phyloP scores from a whole-genome alignment of 139 green algal species.

The Parachlorella kessleri region DNA sequence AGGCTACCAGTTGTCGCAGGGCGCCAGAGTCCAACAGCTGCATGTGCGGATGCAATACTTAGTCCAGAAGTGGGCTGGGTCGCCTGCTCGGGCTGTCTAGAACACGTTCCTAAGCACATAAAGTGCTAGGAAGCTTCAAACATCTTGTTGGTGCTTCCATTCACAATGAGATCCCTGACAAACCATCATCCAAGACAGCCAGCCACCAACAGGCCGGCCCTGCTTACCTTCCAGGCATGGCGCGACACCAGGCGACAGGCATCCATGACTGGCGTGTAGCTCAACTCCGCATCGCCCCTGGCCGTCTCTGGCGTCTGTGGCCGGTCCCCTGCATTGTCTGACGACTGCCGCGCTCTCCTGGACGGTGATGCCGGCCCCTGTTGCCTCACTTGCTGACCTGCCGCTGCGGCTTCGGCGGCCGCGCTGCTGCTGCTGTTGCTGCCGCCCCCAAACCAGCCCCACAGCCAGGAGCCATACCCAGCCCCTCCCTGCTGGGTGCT shows the following conservation, averaged over 20 bases:
- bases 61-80: conserved; percentile 34
- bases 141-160: neutral
- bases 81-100: conserved; percentile 6
- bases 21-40: conserved; percentile 52
- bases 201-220: too few species aligned
- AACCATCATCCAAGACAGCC: too few species aligned
- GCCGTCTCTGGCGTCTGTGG: too few species aligned
- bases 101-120: neutral
- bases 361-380: too few species aligned
- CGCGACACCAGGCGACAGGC: too few species aligned
- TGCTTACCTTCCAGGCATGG: too few species aligned
- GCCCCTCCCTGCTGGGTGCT: neutral
- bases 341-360: too few species aligned
- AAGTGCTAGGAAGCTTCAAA: neutral
- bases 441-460: neutral
- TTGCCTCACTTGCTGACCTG: too few species aligned
- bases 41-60: conserved; percentile 56
- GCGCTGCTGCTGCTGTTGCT: neutral
- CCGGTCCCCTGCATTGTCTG: too few species aligned
- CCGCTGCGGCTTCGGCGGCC: neutral
- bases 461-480: conserved; percentile 1
- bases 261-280: too few species aligned
- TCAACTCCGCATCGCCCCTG: too few species aligned
- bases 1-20: conserved; percentile 8
- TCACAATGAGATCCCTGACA: too few species aligned